Percentiles rank a stretch among this genome's conserved stretches.
phyloP scores from a whole-genome alignment of 1,139 yeast genomes.

The Nakaseomyces kungkrabaensis region DNA sequence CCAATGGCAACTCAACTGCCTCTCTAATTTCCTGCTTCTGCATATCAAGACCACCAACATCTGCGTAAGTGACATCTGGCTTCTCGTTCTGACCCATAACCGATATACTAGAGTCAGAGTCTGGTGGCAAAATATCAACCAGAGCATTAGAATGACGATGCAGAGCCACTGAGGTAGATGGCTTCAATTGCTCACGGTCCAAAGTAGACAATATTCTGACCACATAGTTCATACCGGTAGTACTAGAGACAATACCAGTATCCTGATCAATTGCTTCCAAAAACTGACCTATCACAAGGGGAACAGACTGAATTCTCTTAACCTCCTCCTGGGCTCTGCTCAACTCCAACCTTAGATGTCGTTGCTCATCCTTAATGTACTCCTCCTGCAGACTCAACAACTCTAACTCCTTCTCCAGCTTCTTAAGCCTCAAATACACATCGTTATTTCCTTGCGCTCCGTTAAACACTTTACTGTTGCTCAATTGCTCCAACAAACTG shows the following conservation, averaged over 20 bases:
- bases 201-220: constrained; percentile 89
- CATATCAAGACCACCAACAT: constrained; percentile 98
- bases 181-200: constrained; percentile 88
- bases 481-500: constrained; percentile 21
- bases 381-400: constrained; percentile 82
- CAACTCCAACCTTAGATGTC: constrained; percentile 87
- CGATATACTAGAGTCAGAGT: constrained; percentile 93
- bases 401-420: constrained; percentile 81
- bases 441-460: constrained; percentile 38
- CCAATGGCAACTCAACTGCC: constrained; percentile 93
- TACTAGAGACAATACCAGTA: constrained; percentile 92
- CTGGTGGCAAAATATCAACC: constrained; percentile 96
- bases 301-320: constrained; percentile 93
- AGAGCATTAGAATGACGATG: constrained; percentile 97
- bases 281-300: constrained; percentile 95
- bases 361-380: constrained; percentile 94
- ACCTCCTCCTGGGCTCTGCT: constrained; percentile 98
- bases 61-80: constrained; percentile 74
- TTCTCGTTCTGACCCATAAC: constrained; percentile 91
- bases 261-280: constrained; percentile 95
- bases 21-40: constrained; percentile 98
- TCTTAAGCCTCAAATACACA: constrained; percentile 74
- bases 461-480: constrained; percentile 6
- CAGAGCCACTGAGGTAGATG: constrained; percentile 90
- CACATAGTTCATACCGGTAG: constrained; percentile 95